Evolutionary conservation across 768 basidiomycete species (phyloP).

Genomic region (Lyophyllum atratum): DNA sequence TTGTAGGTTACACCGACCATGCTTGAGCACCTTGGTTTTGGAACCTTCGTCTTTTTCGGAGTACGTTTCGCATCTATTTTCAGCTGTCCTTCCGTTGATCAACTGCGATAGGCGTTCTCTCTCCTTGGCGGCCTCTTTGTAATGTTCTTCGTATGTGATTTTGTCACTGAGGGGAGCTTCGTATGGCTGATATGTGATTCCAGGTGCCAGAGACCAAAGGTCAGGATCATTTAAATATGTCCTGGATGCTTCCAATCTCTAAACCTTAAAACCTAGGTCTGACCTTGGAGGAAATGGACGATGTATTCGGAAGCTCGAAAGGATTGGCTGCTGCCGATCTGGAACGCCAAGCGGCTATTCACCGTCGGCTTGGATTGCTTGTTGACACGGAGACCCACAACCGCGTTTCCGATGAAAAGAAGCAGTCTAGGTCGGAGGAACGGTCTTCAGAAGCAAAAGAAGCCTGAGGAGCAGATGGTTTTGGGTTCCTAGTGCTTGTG

Average conservation of each 20-base stretch:
- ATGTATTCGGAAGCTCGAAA: conserved; percentile 62
- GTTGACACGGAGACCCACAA: conserved; percentile 16
- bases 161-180: background rate
- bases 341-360: conserved; percentile 47
- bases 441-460: background rate
- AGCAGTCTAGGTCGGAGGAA: background rate
- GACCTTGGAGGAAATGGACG: conserved; percentile 79
- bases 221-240: conserved; percentile 14
- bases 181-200: background rate
- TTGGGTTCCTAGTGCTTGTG: background rate
- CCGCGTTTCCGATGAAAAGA: conserved; percentile 10
- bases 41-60: conserved; percentile 80
- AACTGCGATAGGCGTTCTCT: conserved; percentile 50
- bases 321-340: conserved; percentile 61
- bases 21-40: conserved; percentile 63
- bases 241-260: background rate
- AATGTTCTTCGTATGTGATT: conserved; percentile 54
- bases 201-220: conserved; percentile 77
- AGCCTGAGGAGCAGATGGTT: background rate
- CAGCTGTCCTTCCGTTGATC: conserved; percentile 1
- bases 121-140: conserved; percentile 70
- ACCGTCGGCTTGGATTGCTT: conserved; percentile 63
- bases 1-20: conserved; percentile 67
- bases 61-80: conserved; percentile 31
- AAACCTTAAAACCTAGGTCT: conserved; percentile 33